Evolutionary conservation across 148 eudicot species (phyloP).

Genomic region (Euryodendron excelsum): DNA sequence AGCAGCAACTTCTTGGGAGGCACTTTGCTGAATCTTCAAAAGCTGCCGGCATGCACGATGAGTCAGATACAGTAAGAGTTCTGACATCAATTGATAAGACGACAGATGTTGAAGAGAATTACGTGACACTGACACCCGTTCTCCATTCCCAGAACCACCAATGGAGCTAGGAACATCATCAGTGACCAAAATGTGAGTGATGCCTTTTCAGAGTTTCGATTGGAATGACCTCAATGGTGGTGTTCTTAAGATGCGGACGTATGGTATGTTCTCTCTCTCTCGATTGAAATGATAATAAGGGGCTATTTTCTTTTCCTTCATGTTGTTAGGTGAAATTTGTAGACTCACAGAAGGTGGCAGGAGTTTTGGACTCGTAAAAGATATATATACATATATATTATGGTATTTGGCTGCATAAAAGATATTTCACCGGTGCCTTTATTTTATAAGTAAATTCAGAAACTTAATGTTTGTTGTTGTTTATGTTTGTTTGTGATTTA

Average conservation of each 20-base stretch:
- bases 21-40: background rate
- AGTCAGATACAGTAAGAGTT: background rate
- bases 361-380: too few species aligned
- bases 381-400: too few species aligned
- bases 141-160: background rate
- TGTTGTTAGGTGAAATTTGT: background rate
- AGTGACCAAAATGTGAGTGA: background rate
- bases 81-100: background rate
- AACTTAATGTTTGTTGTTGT: too few species aligned
- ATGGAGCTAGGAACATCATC: background rate
- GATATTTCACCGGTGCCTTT: background rate
- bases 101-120: background rate
- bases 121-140: background rate
- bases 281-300: background rate
- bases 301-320: background rate
- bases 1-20: slow-evolving; percentile 11
- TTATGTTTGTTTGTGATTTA: too few species aligned
- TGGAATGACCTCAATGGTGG: background rate
- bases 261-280: background rate
- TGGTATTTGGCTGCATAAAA: background rate
- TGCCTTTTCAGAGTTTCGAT: background rate
- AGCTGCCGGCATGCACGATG: background rate
- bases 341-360: too few species aligned
- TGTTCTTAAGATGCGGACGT: background rate
- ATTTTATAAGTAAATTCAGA: too few species aligned